Evolutionary conservation across 495 filamentous ascomycete genomes (phyloP), one percentile per base, ranked within the genome.

Genomic region (Trichoderma orchidacearum): DNA sequence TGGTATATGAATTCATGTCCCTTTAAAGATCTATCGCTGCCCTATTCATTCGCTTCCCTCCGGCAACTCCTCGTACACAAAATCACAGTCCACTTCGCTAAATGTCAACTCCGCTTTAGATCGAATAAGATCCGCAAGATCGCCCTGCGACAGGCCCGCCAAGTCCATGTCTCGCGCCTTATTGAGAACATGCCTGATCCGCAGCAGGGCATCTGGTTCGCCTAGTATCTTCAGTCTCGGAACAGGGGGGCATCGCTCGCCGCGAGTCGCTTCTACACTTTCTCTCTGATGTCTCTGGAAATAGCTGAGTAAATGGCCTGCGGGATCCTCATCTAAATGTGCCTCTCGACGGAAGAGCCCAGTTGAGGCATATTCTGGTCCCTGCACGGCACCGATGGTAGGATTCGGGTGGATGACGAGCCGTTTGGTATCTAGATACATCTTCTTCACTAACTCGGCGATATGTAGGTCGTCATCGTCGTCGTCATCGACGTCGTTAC

Each of bases 301-400:
- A 11, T 25, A 27, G 7, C 18, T 48, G 21, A 48, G 41, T 48
- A 48, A 48, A 27, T 48, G 41, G 41, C 21, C 21, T 48, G 30
- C 32, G 0, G 61, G 57, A 41, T 77, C 66, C 4, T 61, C 60
- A 5, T 70, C 54, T 0, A 70, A 32, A 45, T 80, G 77, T 0
- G 66, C 65, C 41, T 77, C 70, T n/a, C 30, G 30, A 3, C 67
- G 52, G 53, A 65, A 74, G 2, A 74, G 61, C 7, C 62, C 61
- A 0, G 70, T 71, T 11, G 67, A 63, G 0, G 59, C 36, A 50
- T 80, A 81, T 11, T 66, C 65, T 0, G 67, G 68, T 0, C 77
- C 77, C 41, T 81, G 71, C 2, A 78, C 63, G 4, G 62, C 71
- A 18, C 76, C 77, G 18, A 76, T 61, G 0, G 63, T 69, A 1